Evolutionary conservation across 345 rosid species (phyloP).

Genomic region (Murraya koenigii): DNA sequence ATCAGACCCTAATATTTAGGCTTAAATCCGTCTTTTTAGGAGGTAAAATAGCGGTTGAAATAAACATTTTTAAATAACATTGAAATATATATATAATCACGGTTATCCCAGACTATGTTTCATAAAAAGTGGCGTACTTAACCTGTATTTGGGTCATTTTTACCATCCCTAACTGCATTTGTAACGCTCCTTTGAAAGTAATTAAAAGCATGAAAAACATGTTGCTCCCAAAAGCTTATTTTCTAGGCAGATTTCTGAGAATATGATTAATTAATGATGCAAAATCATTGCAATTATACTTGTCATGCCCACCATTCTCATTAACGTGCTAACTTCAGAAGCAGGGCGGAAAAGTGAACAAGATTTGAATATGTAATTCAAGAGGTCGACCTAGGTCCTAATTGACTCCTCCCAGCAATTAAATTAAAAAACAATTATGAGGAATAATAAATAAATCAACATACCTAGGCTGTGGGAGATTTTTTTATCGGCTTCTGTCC

Average conservation of each 20-base stretch:
- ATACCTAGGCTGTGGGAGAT: constrained; percentile 44
- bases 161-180: no score
- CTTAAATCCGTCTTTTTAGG: no score
- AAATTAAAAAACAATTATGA: neutral
- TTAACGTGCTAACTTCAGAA: neutral
- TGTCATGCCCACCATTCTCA: no score
- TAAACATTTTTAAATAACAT: no score
- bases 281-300: neutral
- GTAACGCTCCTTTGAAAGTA: constrained; percentile 27
- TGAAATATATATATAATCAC: no score
- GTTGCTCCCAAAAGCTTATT: neutral
- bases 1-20: no score
- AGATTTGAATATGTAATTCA: neutral
- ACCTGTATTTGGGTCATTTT: no score
- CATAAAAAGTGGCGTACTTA: no score
- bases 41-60: no score
- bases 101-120: no score
- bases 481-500: constrained; percentile 44
- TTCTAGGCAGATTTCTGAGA: neutral
- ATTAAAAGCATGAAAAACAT: neutral
- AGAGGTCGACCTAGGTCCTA: neutral
- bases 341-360: neutral
- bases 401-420: neutral
- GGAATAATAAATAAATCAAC: neutral
- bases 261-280: neutral